Base-by-base conservation (phyloP, 2,329 filamentous ascomycete species). In the Pestalotiopsis sp. region DNA sequence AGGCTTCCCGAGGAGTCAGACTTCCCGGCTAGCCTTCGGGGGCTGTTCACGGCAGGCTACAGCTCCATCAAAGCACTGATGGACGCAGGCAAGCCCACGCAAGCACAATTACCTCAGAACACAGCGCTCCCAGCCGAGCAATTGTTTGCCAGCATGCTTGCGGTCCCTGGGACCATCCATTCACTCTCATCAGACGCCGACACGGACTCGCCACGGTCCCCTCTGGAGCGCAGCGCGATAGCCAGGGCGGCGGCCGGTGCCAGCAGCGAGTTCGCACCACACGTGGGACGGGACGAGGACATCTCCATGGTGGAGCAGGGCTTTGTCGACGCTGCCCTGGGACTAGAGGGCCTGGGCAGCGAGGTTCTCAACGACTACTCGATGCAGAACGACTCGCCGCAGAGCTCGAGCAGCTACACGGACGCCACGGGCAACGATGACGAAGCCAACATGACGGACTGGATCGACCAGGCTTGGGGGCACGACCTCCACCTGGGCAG, bases 1-100 rank as follows among this genome's bases (percentile, higher is more conserved):
- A 77, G 81, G 1, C 69, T 83, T 0, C 80, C 79, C 0, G 79
- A 79, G 52, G 81, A 82, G 62, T 76, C 79, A 0, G 81, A 83
- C 68, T 82, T 83, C 49, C 81, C 81, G 0, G 79, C 78, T 7
- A 81, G 78, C 38, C 74, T 83, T 3, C 77, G 80, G 9, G 77
- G 77, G 2, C 71, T 83, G 1, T 82, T 83, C 70, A 77, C 78
- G 0, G 77, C 79, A 3, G 79, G 81, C 36, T 78, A 79, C 59
- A 81, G 78, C 66, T 77, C 81, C 9, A 74, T 81, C 39, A 75
- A 76, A 60, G 73, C 75, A 0, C 75, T 81, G 13, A 76, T 80
- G 12, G 64, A 52, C 3, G 55, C 52, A n/a, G 64, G 64, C 0
- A 66, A 66, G 38, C 58, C 55, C 0, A 59, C 31, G 6, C 31